Percentiles rank a stretch among this genome's conserved stretches.
Conservation (phyloP, 148 eudicot species). For the Rhododendron molle region DNA sequence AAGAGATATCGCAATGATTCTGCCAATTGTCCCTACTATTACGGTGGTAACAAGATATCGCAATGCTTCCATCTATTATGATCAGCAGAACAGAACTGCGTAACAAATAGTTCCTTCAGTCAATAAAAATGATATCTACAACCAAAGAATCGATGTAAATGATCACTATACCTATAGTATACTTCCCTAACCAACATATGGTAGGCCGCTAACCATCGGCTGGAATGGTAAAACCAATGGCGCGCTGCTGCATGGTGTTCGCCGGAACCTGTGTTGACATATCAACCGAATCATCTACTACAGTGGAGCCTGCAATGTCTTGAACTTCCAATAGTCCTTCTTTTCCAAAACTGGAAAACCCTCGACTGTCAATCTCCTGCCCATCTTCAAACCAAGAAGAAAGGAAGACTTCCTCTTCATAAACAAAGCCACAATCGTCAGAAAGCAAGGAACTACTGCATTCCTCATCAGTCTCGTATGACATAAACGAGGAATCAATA, state of each 20-base stretch:
- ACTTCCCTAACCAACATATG: not conserved
- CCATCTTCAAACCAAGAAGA: conserved; percentile 13
- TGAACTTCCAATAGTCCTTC: conserved; percentile 14
- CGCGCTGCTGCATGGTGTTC: conserved; percentile 6
- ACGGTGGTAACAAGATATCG: not conserved
- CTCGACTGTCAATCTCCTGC: conserved; percentile 6
- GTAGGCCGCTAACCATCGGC: conserved; percentile 22
- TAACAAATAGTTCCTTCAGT: not conserved
- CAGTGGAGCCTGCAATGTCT: conserved; percentile 6
- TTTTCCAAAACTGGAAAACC: conserved; percentile 11
- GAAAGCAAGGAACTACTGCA: conserved; percentile 10
- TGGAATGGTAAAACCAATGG: conserved; percentile 23
- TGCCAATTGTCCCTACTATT: not conserved
- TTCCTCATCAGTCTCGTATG: conserved; percentile 26
- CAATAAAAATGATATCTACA: not conserved
- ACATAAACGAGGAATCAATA: conserved; percentile 9
- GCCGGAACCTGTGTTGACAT: conserved; percentile 7
- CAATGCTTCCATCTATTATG: not conserved
- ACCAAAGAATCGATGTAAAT: conserved; percentile 1
- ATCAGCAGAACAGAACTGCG: conserved; percentile 2
- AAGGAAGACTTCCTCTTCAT: conserved; percentile 8
- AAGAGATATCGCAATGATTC: not conserved
- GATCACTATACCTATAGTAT: not conserved
- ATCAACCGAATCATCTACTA: conserved; percentile 10
- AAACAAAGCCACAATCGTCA: conserved; percentile 8